phyloP scores from a whole-genome alignment of 768 basidiomycete genomes.

The Lentinula detonsa region DNA sequence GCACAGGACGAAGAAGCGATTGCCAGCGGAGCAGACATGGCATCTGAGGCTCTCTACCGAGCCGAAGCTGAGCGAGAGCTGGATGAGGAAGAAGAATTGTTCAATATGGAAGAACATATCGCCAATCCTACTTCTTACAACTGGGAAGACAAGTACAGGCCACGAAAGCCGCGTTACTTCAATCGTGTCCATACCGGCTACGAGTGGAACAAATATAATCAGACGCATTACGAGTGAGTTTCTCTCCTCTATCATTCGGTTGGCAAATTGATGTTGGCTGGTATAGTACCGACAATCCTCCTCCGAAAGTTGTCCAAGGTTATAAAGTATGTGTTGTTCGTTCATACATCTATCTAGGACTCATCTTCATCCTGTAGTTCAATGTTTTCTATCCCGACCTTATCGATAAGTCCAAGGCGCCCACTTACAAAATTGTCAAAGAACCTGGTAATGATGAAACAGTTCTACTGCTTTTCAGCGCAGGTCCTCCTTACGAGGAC shows the following conservation, averaged over 20 bases:
- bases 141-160: slow-evolving; percentile 98
- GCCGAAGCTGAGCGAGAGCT: slow-evolving; percentile 90
- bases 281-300: slow-evolving; percentile 90
- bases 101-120: slow-evolving; percentile 90
- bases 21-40: slow-evolving; percentile 66
- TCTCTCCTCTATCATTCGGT: background rate
- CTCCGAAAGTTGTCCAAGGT: slow-evolving; percentile 98
- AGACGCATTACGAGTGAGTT: slow-evolving; percentile 97
- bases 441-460: slow-evolving; percentile 96
- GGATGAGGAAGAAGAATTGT: slow-evolving; percentile 94
- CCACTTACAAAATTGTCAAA: slow-evolving; percentile 93
- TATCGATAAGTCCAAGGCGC: slow-evolving; percentile 96
- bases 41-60: slow-evolving; percentile 85
- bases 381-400: slow-evolving; percentile 99
- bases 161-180: slow-evolving; percentile 96
- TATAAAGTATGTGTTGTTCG: slow-evolving; percentile 62
- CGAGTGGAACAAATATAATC: slow-evolving; percentile 99
- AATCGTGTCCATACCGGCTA: slow-evolving; percentile 99
- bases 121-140: slow-evolving; percentile 81
- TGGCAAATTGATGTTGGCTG: background rate
- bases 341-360: background rate
- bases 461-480: slow-evolving; percentile 86
- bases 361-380: slow-evolving; percentile 42
- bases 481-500: slow-evolving; percentile 97
- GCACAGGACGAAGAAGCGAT: slow-evolving; percentile 46